These are phyloP conservation scores for Penicillium angulare DNA, from an alignment of 495 filamentous ascomycete genomes.

Conservation along the genomic window DNA sequence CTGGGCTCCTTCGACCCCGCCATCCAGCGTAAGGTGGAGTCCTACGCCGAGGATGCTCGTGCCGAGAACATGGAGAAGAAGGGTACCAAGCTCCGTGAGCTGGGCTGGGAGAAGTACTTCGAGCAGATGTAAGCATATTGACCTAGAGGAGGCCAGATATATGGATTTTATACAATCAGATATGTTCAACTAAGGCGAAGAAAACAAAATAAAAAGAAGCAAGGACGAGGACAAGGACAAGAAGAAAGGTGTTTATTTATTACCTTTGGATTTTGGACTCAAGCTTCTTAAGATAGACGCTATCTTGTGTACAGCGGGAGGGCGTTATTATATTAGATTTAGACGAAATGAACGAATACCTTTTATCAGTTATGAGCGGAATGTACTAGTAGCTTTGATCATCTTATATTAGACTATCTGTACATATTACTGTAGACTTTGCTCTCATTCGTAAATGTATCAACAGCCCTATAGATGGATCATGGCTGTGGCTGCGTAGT, in stretches of 20 bases:
- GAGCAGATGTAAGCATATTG: slow-evolving; percentile 58
- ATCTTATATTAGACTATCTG: too few relatives aligned
- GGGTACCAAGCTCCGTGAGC: slow-evolving; percentile 45
- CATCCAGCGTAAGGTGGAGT: slow-evolving; percentile 59
- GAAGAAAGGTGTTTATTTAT: too few relatives aligned
- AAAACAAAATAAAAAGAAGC: slow-evolving; percentile 2
- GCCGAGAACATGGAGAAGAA: slow-evolving; percentile 59
- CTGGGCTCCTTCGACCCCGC: slow-evolving; percentile 64
- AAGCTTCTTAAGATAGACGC: not conserved
- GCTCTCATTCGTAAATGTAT: too few relatives aligned
- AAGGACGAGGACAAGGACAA: too few relatives aligned
- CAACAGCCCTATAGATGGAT: not conserved
- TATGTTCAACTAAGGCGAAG: too few relatives aligned
- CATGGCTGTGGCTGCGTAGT: not conserved
- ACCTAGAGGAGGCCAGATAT: too few relatives aligned
- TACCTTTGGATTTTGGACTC: too few relatives aligned
- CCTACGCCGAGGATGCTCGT: slow-evolving; percentile 69
- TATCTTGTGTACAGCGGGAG: slow-evolving; percentile 15
- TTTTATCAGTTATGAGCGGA: not conserved
- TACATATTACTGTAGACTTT: too few relatives aligned
- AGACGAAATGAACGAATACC: slow-evolving; percentile 27
- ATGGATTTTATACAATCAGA: too few relatives aligned
- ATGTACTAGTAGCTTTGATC: too few relatives aligned
- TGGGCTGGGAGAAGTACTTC: slow-evolving; percentile 71
- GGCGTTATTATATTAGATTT: slow-evolving; percentile 15